Conservation (phyloP, 441 rosid species). For the Rhodomyrtus psidioides region DNA sequence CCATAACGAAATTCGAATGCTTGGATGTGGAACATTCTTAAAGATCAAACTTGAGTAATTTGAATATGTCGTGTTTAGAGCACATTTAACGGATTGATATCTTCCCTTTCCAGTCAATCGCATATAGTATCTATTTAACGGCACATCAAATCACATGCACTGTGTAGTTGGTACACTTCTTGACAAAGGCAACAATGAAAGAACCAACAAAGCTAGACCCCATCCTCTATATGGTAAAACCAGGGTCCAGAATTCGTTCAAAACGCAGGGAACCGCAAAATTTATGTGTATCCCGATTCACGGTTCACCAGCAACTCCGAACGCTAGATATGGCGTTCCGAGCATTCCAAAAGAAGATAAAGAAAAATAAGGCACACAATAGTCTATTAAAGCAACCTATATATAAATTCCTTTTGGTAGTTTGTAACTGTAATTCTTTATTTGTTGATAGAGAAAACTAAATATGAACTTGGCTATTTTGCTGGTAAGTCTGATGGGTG, state of each 20-base stretch:
- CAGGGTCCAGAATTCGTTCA: not conserved
- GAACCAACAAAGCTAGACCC: not conserved
- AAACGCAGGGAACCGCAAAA: not conserved
- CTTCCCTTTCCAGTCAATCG: not conserved
- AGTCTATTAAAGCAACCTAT: too few species aligned
- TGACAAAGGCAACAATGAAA: not conserved
- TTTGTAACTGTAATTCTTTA: not conserved
- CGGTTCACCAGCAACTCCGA: not conserved
- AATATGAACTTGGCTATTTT: not conserved
- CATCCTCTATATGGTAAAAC: not conserved
- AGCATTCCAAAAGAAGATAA: not conserved
- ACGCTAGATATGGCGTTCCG: not conserved
- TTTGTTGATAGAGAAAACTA: not conserved
- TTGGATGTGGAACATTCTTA: not conserved
- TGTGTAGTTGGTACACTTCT: not conserved
- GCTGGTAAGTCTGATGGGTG: not conserved
- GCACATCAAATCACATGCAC: not conserved
- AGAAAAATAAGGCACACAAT: not conserved
- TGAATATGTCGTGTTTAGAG: not conserved
- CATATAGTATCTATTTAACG: not conserved
- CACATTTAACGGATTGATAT: not conserved
- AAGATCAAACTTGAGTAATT: not conserved
- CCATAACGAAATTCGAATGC: not conserved
- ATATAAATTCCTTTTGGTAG: not conserved
- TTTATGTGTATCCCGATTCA: not conserved